Evolutionary conservation across 768 basidiomycete species (phyloP).

Genomic region (Tricholoma sp.): DNA sequence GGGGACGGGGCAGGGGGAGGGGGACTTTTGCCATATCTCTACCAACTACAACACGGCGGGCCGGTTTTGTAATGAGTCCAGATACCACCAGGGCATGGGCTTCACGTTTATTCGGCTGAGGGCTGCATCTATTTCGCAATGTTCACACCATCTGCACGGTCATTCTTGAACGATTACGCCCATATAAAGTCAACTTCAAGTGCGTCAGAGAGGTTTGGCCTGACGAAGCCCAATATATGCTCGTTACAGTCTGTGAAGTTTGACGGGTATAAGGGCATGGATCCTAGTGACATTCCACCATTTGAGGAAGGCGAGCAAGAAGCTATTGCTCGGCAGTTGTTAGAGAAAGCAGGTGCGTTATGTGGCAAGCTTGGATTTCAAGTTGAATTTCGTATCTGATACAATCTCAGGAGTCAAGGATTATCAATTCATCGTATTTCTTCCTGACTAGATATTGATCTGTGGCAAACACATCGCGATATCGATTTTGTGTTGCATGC

Average conservation of each 20-base stretch:
- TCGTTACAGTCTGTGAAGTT: background rate
- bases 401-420: background rate
- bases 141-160: background rate
- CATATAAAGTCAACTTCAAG: background rate
- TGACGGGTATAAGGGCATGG: background rate
- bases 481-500: too few relatives aligned
- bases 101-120: background rate
- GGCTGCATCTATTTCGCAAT: background rate
- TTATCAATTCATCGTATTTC: background rate
- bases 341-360: background rate
- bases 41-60: background rate
- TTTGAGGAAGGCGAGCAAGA: background rate
- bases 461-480: too few relatives aligned
- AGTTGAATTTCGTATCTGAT: background rate
- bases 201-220: background rate
- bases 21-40: background rate
- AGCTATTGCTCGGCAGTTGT: background rate
- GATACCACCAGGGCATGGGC: background rate
- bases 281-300: background rate
- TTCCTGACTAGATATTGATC: background rate
- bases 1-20: too few relatives aligned
- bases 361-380: background rate
- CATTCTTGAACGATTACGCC: background rate
- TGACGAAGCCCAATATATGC: background rate
- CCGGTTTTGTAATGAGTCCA: background rate